Percentiles rank a stretch among this genome's conserved stretches.
Conservation (phyloP, 768 basidiomycete species). For the Pleurotus giganteus region DNA sequence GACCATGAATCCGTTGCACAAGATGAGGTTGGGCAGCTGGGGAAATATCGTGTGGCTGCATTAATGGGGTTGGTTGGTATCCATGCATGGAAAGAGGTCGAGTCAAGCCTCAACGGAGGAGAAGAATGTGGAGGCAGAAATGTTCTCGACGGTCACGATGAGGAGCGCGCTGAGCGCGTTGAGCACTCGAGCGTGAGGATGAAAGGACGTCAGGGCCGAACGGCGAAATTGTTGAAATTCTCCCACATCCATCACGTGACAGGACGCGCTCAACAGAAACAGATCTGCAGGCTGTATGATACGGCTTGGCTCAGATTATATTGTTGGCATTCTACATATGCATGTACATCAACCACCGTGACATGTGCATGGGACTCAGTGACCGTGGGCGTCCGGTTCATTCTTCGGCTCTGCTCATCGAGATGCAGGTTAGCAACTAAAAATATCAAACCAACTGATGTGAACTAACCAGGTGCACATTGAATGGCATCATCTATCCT, state of each 20-base stretch:
- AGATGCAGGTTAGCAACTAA: slow-evolving; percentile 9
- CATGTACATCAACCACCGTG: background rate
- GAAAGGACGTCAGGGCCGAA: background rate
- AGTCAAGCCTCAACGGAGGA: background rate
- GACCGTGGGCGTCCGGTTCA: slow-evolving; percentile 75
- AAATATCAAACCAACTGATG: slow-evolving; percentile 17
- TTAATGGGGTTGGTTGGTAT: slow-evolving; percentile 25
- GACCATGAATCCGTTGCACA: slow-evolving; percentile 63
- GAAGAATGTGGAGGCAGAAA: background rate
- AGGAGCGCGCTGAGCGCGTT: background rate
- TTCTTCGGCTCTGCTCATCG: slow-evolving; percentile 58
- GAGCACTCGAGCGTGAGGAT: background rate
- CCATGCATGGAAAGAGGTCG: slow-evolving; percentile 38
- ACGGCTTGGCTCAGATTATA: background rate
- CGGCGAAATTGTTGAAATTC: slow-evolving; percentile 13
- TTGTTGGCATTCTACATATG: background rate
- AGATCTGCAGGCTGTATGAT: background rate
- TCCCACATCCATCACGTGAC: slow-evolving; percentile 24
- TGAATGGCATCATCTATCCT: slow-evolving; percentile 97
- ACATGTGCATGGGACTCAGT: slow-evolving; percentile 35
- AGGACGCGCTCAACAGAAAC: slow-evolving; percentile 15
- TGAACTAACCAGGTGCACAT: slow-evolving; percentile 73
- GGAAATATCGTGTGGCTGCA: slow-evolving; percentile 34
- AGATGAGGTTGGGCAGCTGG: slow-evolving; percentile 54
- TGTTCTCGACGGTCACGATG: background rate